Conservation (phyloP, 139 green algal genomes). For the Nannochloris sp. region DNA sequence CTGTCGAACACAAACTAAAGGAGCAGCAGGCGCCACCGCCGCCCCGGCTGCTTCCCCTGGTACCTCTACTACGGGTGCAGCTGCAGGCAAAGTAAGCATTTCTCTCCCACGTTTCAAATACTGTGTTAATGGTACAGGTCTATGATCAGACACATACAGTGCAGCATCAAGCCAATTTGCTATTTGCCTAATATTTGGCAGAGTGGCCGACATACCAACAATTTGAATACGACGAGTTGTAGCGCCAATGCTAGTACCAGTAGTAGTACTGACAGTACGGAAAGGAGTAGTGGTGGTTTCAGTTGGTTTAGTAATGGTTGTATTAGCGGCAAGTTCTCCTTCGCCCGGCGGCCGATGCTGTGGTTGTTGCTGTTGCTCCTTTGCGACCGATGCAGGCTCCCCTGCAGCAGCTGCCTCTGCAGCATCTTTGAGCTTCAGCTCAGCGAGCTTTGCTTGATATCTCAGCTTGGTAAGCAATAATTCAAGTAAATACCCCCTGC, state of each 20-base stretch:
- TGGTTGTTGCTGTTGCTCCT: neutral
- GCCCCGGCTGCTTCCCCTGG: slow-evolving; percentile 30
- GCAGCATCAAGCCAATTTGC: slow-evolving; percentile 79
- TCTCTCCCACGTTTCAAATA: slow-evolving; percentile 52
- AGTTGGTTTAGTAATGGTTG: neutral
- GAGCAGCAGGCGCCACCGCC: slow-evolving; percentile 39
- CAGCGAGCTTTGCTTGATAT: slow-evolving; percentile 30
- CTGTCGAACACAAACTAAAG: neutral
- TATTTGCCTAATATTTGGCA: slow-evolving; percentile 71
- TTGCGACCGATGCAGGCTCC: neutral
- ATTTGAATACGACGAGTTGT: slow-evolving; percentile 66
- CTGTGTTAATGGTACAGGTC: slow-evolving; percentile 79
- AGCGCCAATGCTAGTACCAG: neutral
- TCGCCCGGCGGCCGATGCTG: too few species aligned
- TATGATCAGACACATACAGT: slow-evolving; percentile 73
- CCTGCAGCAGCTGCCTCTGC: too few species aligned
- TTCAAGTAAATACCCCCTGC: slow-evolving; percentile 83
- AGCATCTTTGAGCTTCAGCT: too few species aligned
- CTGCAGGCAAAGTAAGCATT: neutral
- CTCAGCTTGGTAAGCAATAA: slow-evolving; percentile 91
- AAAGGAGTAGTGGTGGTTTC: neutral
- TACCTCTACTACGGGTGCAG: too few species aligned
- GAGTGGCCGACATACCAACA: slow-evolving; percentile 89
- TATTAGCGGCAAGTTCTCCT: neutral
- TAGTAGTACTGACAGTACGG: neutral